Conservation (phyloP, 2,329 filamentous ascomycete genomes). For the Pseudogymnoascus sp. region DNA sequence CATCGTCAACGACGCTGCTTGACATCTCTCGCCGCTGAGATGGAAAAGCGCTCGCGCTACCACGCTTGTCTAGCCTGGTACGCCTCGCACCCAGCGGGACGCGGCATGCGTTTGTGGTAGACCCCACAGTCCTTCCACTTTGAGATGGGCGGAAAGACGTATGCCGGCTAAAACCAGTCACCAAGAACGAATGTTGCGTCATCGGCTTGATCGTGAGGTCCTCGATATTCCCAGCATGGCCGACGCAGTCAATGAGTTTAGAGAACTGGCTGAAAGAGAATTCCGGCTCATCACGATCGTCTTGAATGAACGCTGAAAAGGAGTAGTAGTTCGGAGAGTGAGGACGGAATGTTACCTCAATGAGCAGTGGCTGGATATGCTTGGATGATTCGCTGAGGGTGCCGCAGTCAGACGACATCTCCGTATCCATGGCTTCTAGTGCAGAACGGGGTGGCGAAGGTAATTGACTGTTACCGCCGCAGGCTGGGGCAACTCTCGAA, state of each 20-base stretch:
- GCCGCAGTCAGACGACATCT: no score
- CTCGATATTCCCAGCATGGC: constrained; percentile 14
- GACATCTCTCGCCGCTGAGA: no score
- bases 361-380: constrained; percentile 12
- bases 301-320: constrained; percentile 10
- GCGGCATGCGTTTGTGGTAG: no score
- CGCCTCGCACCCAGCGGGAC: no score
- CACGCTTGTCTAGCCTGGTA: no score
- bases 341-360: constrained; percentile 14
- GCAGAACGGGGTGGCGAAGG: no score
- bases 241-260: constrained; percentile 13
- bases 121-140: constrained; percentile 14
- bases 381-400: constrained; percentile 9
- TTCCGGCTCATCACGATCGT: constrained; percentile 10
- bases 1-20: no score
- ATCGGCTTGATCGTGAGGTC: constrained; percentile 15
- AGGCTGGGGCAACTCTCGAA: no score
- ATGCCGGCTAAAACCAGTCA: constrained; percentile 17
- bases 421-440: no score
- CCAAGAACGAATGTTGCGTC: constrained; percentile 16
- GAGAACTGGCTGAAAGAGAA: constrained; percentile 13
- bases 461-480: no score
- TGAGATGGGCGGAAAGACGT: constrained; percentile 10
- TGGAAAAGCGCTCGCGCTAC: no score
- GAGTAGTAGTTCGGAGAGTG: constrained; percentile 14